Conservation (phyloP, 768 basidiomycete species). For the Paxillus rubicundulus region DNA sequence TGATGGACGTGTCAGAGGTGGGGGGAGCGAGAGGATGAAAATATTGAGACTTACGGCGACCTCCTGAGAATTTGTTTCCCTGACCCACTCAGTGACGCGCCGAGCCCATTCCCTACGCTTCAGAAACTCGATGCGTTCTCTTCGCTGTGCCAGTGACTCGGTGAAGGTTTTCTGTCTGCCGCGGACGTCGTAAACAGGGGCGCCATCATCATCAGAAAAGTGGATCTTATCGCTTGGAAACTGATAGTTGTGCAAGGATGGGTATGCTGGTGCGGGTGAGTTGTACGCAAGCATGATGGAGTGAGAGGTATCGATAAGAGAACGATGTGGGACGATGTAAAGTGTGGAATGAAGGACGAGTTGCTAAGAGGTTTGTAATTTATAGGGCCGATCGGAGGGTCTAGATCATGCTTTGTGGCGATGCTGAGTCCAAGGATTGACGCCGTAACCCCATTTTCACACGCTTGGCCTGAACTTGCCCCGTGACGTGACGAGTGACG, state of each 20-base stretch:
- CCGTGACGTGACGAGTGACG: no score
- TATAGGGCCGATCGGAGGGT: conserved; percentile 10
- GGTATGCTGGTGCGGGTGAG: conserved; percentile 2
- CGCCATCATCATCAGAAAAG: conserved; percentile 22
- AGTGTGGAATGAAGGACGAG: conserved; percentile 6
- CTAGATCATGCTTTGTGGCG: conserved; percentile 26
- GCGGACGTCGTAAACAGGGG: conserved; percentile 37
- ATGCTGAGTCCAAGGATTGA: conserved; percentile 21
- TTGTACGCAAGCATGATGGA: conserved; percentile 20
- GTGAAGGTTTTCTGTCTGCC: conserved; percentile 44
- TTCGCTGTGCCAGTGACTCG: conserved; percentile 47
- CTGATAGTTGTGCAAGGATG: conserved; percentile 5
- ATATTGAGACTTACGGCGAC: conserved; percentile 14
- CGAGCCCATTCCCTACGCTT: conserved; percentile 45
- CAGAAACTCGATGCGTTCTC: conserved; percentile 51
- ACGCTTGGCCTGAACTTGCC: no score
- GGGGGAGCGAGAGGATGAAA: neutral
- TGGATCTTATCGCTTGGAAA: conserved; percentile 6
- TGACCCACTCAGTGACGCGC: conserved; percentile 39
- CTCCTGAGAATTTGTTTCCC: conserved; percentile 29
- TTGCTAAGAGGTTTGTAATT: conserved; percentile 6
- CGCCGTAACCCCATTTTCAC: neutral
- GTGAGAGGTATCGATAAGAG: neutral
- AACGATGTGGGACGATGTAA: conserved; percentile 6
- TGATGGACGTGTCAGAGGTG: neutral